Base-by-base conservation (phyloP, 495 filamentous ascomycete species). In the Neurospora sp. region DNA sequence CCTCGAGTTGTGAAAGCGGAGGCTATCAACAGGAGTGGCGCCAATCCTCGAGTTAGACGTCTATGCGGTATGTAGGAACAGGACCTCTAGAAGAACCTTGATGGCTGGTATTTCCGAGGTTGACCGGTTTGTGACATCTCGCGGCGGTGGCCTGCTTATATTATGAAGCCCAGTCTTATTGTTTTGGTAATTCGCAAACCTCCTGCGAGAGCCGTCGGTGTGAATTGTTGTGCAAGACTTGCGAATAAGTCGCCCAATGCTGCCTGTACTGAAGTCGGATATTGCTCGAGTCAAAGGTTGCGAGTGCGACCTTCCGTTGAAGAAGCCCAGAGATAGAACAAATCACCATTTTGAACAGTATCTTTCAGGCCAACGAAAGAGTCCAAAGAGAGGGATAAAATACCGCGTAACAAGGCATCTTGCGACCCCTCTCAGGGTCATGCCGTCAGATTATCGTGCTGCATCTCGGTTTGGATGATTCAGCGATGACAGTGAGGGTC, bases 381-480 rank as follows among this genome's bases (percentile, higher is more conserved):
- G 14, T 66, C 27, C 27, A 66, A 62, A 37, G 4, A 66, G 6
- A 27, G 20, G 54, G 54, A 27, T 35, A 66, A 35, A 66, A 66
- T 66, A 66, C 54, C 27, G 14, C 14, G 54, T 9, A 35, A 35
- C 27, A 66, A 18, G 12, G 5, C 12, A 66, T 66, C 27, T 66
- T 35, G 27, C 27, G 31, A 66, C 27, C 54, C 48, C 54, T 66
- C 54, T 37, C 54, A 62, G 27, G 12, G 12, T 14, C 27, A 66
- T 72, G 71, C 75, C 70, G 76, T 77, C 27, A 27, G 74, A 73
- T 75, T 78, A 74, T 78, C 76, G 74, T 70, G 48, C 41, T 76
- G 78, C 78, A 77, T 77, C 27, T 23, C 48, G 48, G 48, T 59
- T 59, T 59, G 48, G 74, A 75, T 79, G 76, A 78, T 79, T 78